phyloP scores from a whole-genome alignment of 768 basidiomycete genomes.

The Royoungia palumana region DNA sequence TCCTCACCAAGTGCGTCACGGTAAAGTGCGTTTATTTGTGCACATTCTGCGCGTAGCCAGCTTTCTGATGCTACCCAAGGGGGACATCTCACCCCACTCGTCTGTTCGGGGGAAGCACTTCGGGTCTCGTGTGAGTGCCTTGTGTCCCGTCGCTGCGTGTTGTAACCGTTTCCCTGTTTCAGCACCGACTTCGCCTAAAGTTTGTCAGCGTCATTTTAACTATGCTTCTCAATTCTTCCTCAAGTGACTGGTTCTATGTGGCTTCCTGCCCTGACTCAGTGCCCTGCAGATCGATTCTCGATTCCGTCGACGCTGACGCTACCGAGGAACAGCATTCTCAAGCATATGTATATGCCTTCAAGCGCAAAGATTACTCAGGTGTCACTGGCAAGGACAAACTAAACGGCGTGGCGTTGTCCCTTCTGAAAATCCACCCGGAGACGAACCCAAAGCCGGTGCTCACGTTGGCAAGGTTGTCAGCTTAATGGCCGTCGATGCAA shows the following conservation, averaged over 20 bases:
- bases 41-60: background rate
- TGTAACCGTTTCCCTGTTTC: background rate
- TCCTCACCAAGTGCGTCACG: constrained; percentile 49
- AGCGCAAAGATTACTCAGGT: constrained; percentile 80
- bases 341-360: constrained; percentile 79
- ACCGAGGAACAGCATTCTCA: constrained; percentile 48
- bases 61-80: constrained; percentile 10
- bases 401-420: constrained; percentile 16
- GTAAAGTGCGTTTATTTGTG: constrained; percentile 14
- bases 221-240: constrained; percentile 85
- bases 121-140: constrained; percentile 39
- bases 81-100: constrained; percentile 37
- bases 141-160: background rate
- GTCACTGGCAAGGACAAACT: constrained; percentile 53
- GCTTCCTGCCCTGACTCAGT: background rate
- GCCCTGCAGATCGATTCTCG: constrained; percentile 52
- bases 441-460: constrained; percentile 69
- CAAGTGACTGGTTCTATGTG: constrained; percentile 42
- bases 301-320: constrained; percentile 44
- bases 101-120: constrained; percentile 44
- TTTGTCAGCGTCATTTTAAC: constrained; percentile 68
- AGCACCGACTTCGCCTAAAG: constrained; percentile 69
- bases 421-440: constrained; percentile 28
- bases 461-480: constrained; percentile 90
- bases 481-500: constrained; percentile 80